Base-by-base conservation (phyloP, 768 basidiomycete species). In the Auriculariales sp. region DNA sequence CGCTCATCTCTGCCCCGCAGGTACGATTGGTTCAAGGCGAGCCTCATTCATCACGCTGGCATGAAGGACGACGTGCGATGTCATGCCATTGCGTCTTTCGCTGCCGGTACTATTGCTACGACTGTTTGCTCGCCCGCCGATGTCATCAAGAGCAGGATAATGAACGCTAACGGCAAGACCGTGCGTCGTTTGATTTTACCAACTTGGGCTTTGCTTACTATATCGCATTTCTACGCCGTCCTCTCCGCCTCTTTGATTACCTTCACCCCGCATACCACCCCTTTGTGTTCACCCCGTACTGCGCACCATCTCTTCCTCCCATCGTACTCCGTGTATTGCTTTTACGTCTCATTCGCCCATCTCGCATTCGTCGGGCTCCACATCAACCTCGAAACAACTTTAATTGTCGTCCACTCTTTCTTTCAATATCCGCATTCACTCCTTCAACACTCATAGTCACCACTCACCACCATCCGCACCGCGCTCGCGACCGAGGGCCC, bases 1-100 rank as follows among this genome's bases (percentile, higher is more conserved):
- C 39, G 28, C 15, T 29, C 24, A 51, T 35, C 35, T 17, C 9
- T 30, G 31, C 22, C 11, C 17, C 3, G 3, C 50, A 88, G 83
- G 10, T 94, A 94, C 59, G 91, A 94, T 63, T 89, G 85, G 62
- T 90, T 91, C 77, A 94, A 94, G 64, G 71, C 80, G 3, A 81
- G 88, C 58, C 68, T 93, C 4, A 64, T 92, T 46, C 79, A 80
- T 62, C 78, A 77, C 3, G 55, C 62, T 5, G 78, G 83, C 59
- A 83, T 93, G 55, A 64, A 81, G 1, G 91, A 94, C 56, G 91
- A 91, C 57, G 88, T 91, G 47, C 59, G 67, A 19, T 80, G 78
- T 51, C 91, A 94, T 60, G 89, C 91, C 56, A 77, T 83, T 0
- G 90, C 90, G 2, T 85, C 83, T 59, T 83, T 93, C 52, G 85